Evolutionary conservation across 2,329 filamentous ascomycete genomes (phyloP).

Genomic region (Colletotrichum sp.): DNA sequence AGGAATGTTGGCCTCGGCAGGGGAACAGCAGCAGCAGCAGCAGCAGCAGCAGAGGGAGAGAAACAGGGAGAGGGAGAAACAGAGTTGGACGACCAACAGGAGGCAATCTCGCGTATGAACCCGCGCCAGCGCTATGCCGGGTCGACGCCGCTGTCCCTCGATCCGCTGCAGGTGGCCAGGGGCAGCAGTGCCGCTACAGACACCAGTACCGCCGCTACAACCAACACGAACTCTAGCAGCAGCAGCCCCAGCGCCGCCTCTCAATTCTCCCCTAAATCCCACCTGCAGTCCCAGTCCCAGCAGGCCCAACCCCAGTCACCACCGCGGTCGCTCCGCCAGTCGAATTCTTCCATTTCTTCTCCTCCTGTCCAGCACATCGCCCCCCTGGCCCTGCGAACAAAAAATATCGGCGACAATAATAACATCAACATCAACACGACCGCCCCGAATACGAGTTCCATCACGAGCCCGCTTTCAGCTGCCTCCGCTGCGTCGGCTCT

Average conservation of each 20-base stretch:
- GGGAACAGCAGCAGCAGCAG: not conserved
- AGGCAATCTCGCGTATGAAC: slow-evolving; percentile 5
- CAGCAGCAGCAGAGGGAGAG: not conserved
- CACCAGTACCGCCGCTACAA: not conserved
- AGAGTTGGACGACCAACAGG: not conserved
- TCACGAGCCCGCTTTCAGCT: slow-evolving; percentile 7
- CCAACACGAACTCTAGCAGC: not conserved
- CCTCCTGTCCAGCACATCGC: not conserved
- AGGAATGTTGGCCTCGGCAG: not conserved
- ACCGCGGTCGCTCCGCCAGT: not conserved
- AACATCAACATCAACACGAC: not conserved
- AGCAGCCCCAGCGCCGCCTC: not conserved
- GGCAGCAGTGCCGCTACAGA: slow-evolving; percentile 3
- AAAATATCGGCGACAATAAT: slow-evolving; percentile 1
- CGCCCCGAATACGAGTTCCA: slow-evolving; percentile 14
- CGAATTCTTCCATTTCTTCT: not conserved
- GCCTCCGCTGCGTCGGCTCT: not conserved
- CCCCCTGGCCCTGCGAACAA: slow-evolving; percentile 10
- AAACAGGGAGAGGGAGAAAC: not conserved
- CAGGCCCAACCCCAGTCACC: not conserved
- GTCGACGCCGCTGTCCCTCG: slow-evolving; percentile 22
- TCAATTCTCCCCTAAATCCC: not conserved
- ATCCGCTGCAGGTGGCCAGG: slow-evolving; percentile 13
- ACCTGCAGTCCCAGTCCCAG: not conserved
- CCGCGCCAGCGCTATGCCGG: slow-evolving; percentile 18